A percentile compares a stretch with the other conserved stretches of the same genome.
Evolutionary conservation across 495 filamentous ascomycete genomes (phyloP).

Genomic region (Annulohypoxylon maeteangense): DNA sequence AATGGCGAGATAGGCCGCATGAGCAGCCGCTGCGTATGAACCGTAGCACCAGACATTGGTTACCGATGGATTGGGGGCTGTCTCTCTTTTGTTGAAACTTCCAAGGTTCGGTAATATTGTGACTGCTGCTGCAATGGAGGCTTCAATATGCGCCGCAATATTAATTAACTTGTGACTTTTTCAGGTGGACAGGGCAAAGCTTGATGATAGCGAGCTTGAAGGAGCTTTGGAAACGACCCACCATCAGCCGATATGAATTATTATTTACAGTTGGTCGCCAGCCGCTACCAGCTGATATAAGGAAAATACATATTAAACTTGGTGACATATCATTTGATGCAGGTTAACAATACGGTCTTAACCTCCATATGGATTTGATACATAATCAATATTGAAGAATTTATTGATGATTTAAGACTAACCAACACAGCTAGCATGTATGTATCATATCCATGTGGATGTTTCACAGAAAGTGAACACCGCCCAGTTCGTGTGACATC

Average conservation of each 20-base stretch:
- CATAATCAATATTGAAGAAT: not conserved
- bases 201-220: constrained; percentile 7
- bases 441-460: no score
- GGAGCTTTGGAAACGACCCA: constrained; percentile 26
- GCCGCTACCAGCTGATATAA: not conserved
- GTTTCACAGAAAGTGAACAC: constrained; percentile 5
- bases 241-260: constrained; percentile 23
- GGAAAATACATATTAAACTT: not conserved
- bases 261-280: not conserved
- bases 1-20: constrained; percentile 14
- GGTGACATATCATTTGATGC: not conserved
- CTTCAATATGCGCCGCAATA: constrained; percentile 28
- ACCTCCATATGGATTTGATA: not conserved
- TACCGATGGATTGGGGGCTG: constrained; percentile 17
- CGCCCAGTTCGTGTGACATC: not conserved
- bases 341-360: not conserved
- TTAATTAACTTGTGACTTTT: constrained; percentile 17
- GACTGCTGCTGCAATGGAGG: not conserved
- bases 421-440: not conserved
- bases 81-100: constrained; percentile 16
- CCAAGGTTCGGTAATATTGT: not conserved
- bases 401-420: not conserved
- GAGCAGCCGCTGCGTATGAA: constrained; percentile 26
- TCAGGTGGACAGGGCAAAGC: not conserved
- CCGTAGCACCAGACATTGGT: constrained; percentile 27